Percentiles rank a stretch among this genome's conserved stretches.
Conservation (phyloP, 208 protist species). For the Phytomonas francai region DNA sequence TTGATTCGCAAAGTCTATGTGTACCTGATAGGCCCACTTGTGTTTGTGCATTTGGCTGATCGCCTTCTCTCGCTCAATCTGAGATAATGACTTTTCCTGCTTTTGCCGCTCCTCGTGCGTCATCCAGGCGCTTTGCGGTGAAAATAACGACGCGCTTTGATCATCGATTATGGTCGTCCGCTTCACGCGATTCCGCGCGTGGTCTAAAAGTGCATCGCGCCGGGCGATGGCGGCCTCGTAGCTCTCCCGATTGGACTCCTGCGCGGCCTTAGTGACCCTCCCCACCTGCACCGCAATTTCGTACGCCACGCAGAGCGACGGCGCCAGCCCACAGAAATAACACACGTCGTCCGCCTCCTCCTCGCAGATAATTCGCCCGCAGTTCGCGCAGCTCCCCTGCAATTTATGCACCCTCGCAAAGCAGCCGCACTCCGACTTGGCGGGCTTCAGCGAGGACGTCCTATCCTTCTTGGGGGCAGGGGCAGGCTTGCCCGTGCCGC, state of each 20-base stretch:
- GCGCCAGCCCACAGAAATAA: conserved; percentile 77
- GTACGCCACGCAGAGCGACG: conserved; percentile 61
- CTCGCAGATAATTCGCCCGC: conserved; percentile 87
- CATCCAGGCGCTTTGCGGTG: conserved; percentile 76
- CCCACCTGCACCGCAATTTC: conserved; percentile 78
- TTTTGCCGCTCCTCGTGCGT: conserved; percentile 43
- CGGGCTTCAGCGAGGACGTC: conserved; percentile 44
- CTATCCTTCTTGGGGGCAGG: conserved; percentile 14
- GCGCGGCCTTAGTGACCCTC: conserved; percentile 59
- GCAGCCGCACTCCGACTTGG: conserved; percentile 80
- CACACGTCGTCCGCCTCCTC: conserved; percentile 74
- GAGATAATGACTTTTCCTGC: conserved; percentile 35
- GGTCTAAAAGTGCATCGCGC: conserved; percentile 69
- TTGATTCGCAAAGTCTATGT: conserved; percentile 75
- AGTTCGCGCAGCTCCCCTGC: conserved; percentile 80
- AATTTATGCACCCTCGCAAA: conserved; percentile 77
- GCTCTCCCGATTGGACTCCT: conserved; percentile 36
- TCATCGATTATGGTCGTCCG: conserved; percentile 85
- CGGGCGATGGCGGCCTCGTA: conserved; percentile 65
- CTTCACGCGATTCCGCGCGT: conserved; percentile 61
- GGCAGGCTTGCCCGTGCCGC: neutral
- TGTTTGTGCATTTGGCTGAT: conserved; percentile 59
- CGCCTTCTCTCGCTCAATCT: conserved; percentile 36
- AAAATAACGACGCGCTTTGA: conserved; percentile 62
- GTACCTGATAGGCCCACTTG: conserved; percentile 55